These are phyloP conservation scores for Calonectria pseudoreteaudii DNA, from an alignment of 2,329 filamentous ascomycete species.

Conservation along the genomic window DNA sequence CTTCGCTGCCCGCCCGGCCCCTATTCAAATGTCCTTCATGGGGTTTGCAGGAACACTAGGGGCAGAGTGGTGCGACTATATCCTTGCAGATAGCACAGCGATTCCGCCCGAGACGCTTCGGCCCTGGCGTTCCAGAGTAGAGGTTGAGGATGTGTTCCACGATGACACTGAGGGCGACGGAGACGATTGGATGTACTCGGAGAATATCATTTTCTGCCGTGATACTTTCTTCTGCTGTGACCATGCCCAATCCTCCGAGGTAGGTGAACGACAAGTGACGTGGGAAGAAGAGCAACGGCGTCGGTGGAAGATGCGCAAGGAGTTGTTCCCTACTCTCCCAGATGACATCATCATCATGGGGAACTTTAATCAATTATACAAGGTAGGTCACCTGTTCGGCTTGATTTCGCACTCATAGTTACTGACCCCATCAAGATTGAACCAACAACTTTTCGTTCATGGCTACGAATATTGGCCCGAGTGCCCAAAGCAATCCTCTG, in stretches of 20 bases:
- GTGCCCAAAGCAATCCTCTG: slow-evolving; percentile 92
- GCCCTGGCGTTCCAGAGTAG: slow-evolving; percentile 80
- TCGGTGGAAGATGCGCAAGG: slow-evolving; percentile 92
- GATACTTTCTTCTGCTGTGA: slow-evolving; percentile 99
- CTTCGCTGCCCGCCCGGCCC: slow-evolving; percentile 92
- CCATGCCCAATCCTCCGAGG: slow-evolving; percentile 89
- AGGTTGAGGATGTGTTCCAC: slow-evolving; percentile 75
- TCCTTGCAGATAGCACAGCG: slow-evolving; percentile 89
- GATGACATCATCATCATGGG: slow-evolving; percentile 92
- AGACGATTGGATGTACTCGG: slow-evolving; percentile 92
- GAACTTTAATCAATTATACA: slow-evolving; percentile 99
- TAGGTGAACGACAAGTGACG: slow-evolving; percentile 71
- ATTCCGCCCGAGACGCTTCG: slow-evolving; percentile 85
- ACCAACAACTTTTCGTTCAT: slow-evolving; percentile 93
- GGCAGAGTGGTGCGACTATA: slow-evolving; percentile 98
- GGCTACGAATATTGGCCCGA: slow-evolving; percentile 88
- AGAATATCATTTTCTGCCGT: slow-evolving; percentile 94
- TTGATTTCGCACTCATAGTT: background rate
- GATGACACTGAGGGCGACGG: slow-evolving; percentile 76
- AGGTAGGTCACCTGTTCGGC: slow-evolving; percentile 68
- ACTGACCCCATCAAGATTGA: slow-evolving; percentile 76
- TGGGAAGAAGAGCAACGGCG: slow-evolving; percentile 88
- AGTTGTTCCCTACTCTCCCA: slow-evolving; percentile 84
- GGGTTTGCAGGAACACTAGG: slow-evolving; percentile 96
- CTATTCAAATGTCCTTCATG: slow-evolving; percentile 99